These are phyloP conservation scores for Gryganskiella cystojenkinii DNA, from an alignment of 192 early-diverging fungal species.

Conservation along the genomic window DNA sequence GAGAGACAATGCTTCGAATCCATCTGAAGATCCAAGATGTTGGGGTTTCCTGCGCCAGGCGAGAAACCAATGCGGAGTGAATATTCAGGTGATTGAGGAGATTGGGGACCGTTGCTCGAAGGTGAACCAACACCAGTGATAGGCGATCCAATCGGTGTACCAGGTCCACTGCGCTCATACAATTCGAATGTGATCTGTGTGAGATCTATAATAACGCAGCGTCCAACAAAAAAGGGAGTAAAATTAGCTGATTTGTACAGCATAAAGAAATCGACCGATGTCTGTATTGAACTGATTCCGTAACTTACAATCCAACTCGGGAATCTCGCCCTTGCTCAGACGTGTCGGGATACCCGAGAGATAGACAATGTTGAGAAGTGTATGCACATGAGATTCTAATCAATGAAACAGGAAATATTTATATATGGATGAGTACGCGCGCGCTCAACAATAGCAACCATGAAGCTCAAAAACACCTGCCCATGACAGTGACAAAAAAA, in stretches of 20 bases:
- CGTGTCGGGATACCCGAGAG: slow-evolving; percentile 85
- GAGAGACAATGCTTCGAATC: slow-evolving; percentile 87
- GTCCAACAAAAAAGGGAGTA: neutral
- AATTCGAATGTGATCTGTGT: slow-evolving; percentile 99
- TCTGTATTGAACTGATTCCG: neutral
- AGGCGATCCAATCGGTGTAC: slow-evolving; percentile 39
- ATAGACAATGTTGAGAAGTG: slow-evolving; percentile 91
- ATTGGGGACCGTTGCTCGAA: slow-evolving; percentile 11
- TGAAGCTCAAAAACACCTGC: neutral
- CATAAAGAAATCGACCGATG: neutral
- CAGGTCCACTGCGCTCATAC: slow-evolving; percentile 81
- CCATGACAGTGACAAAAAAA: no score
- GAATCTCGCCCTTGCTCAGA: slow-evolving; percentile 69
- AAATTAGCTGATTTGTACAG: neutral
- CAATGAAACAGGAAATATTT: neutral
- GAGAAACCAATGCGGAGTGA: slow-evolving; percentile 90
- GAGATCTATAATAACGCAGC: slow-evolving; percentile 67
- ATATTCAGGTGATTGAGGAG: slow-evolving; percentile 73
- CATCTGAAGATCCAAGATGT: slow-evolving; percentile 89
- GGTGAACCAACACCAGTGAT: neutral
- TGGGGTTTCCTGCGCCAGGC: slow-evolving; percentile 90
- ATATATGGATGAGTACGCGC: neutral
- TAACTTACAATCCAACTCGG: slow-evolving; percentile 91
- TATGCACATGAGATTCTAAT: slow-evolving; percentile 90
- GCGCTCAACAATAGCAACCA: neutral